These are phyloP conservation scores for Erythrophleum ivorense DNA, from an alignment of 331 rosid species.

Conservation along the genomic window DNA sequence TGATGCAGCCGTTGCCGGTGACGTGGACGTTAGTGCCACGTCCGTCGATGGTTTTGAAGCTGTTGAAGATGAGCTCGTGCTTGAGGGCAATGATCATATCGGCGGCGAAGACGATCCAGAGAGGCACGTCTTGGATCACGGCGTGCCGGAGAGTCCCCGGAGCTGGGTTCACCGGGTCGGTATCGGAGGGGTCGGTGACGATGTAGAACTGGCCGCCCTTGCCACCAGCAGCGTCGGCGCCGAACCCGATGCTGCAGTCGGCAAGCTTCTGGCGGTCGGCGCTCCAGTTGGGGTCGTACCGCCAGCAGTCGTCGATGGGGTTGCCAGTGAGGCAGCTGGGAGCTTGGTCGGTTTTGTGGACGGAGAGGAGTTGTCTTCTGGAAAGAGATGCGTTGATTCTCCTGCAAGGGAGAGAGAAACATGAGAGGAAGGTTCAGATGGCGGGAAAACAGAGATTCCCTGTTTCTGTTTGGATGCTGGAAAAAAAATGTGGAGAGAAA, in stretches of 20 bases:
- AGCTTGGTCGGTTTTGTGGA: conserved; percentile 38
- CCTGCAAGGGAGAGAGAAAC: conserved; percentile 53
- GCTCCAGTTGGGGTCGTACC: conserved; percentile 60
- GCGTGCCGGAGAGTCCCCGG: conserved; percentile 84
- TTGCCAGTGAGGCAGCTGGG: conserved; percentile 58
- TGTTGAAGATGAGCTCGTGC: conserved; percentile 65
- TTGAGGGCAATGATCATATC: conserved; percentile 64
- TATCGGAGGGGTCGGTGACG: conserved; percentile 68
- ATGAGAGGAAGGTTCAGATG: neutral
- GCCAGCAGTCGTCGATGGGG: conserved; percentile 81
- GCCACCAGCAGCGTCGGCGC: conserved; percentile 62
- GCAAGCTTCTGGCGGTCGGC: conserved; percentile 61
- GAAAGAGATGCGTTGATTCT: conserved; percentile 63
- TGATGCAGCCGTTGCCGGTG: conserved; percentile 67
- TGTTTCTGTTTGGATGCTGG: conserved; percentile 29
- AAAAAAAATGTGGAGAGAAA: neutral
- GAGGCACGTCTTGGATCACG: conserved; percentile 67
- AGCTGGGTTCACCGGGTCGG: conserved; percentile 51
- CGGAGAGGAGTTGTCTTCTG: conserved; percentile 48
- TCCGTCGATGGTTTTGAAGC: conserved; percentile 76
- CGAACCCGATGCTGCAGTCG: conserved; percentile 74
- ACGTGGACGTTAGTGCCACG: conserved; percentile 60
- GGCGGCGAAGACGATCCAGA: conserved; percentile 69
- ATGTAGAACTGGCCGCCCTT: conserved; percentile 70
- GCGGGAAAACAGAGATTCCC: neutral